Evolutionary conservation across 2,329 filamentous ascomycete species (phyloP).

Genomic region (Ophiostoma sp.): DNA sequence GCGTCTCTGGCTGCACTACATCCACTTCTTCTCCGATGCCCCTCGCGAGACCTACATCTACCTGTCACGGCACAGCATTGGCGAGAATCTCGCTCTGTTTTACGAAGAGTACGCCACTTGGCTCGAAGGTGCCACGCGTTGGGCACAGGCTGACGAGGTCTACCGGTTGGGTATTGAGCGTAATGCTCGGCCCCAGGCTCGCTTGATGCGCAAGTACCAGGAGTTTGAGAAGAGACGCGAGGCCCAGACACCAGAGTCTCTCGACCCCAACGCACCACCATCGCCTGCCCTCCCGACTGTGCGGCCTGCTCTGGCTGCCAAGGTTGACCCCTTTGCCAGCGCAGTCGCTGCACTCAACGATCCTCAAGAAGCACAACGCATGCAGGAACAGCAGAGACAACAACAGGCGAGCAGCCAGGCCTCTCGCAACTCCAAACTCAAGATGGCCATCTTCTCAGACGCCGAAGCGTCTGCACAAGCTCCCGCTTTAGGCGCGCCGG

Average conservation of each 20-base stretch:
- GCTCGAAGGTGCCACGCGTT: conserved; percentile 81
- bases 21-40: conserved; percentile 87
- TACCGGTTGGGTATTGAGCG: conserved; percentile 87
- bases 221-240: conserved; percentile 80
- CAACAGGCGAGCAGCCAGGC: conserved; percentile 48
- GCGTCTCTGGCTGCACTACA: conserved; percentile 92
- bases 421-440: conserved; percentile 63
- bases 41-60: conserved; percentile 92
- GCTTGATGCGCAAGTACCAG: conserved; percentile 83
- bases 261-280: conserved; percentile 55
- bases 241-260: conserved; percentile 59
- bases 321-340: conserved; percentile 76
- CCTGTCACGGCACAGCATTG: conserved; percentile 82
- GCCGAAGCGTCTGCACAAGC: conserved; percentile 59
- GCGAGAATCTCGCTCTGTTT: conserved; percentile 82
- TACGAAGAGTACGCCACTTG: conserved; percentile 97
- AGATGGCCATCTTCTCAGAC: conserved; percentile 91
- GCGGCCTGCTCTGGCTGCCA: conserved; percentile 79
- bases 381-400: conserved; percentile 26
- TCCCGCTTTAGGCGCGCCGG: conserved; percentile 55
- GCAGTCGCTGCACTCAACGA: conserved; percentile 54
- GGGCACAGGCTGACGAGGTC: conserved; percentile 90
- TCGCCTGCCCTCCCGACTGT: conserved; percentile 85
- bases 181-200: conserved; percentile 78
- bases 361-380: conserved; percentile 56